Evolutionary conservation across 169 alveolate genomes (phyloP), one percentile per base, ranked within the genome.

Genomic region (Cryptosporidium parvum): DNA sequence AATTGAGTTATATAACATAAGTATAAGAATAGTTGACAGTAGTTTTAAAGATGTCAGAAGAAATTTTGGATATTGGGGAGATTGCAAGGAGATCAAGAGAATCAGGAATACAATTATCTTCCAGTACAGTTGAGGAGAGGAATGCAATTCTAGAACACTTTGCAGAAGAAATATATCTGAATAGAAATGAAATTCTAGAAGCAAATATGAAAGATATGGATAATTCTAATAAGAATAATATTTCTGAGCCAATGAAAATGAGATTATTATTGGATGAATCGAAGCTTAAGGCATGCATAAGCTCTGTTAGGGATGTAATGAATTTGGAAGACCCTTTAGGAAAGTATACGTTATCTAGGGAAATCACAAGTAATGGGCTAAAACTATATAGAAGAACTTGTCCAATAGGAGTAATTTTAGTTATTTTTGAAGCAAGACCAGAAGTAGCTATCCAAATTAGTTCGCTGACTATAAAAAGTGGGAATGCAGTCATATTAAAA

Each of bases 381-480:
- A 45, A 91, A 21, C 65, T 93, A 29, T 93, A 84, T 67, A 85
- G 93, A 37, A 85, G 85, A 56, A 84, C 95, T 0, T 91, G 93
- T 45, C 93, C 95, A 3, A 85, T 93, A 14, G 95, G 95, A 31
- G 95, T 85, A 1, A 48, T 93, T 56, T 80, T 85, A 42, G 85
- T 93, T 67, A 93, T 93, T 8, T 93, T 91, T 85, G 95, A 93
- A 53, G 93, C 94, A 2, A 86, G 95, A 12, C 95, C 95, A 2
- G 95, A 93, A 69, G 95, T 93, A 0, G 93, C 86, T 6, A 92
- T 93, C 39, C 95, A 93, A 72, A 91, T 93, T n/a, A 87, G 93
- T 0, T 67, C 94, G 37, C 73, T 93, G 10, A 87, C 93, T 14
- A 37, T 93, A 51, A 93, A 93, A 85, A 73, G 93, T 10, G 95